phyloP scores from a whole-genome alignment of 495 filamentous ascomycete species.

The Penicillium canescens region DNA sequence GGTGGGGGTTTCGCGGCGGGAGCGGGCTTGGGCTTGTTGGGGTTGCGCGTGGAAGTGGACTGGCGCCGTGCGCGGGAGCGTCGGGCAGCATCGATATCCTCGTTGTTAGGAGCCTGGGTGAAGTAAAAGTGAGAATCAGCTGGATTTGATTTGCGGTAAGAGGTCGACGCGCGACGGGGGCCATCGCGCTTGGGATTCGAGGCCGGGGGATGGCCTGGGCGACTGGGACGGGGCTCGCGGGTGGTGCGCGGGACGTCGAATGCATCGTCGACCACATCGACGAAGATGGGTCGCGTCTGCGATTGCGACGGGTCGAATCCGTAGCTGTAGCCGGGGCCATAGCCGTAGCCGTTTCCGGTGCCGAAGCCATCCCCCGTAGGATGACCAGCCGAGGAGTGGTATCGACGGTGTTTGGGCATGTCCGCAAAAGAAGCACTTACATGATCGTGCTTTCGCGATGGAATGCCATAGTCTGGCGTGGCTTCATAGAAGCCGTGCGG shows the following conservation, averaged over 20 bases:
- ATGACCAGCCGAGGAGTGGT: conserved; percentile 37
- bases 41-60: conserved; percentile 49
- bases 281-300: conserved; percentile 53
- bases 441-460: conserved; percentile 56
- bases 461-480: conserved; percentile 48
- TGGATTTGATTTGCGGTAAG: conserved; percentile 48
- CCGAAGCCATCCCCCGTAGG: conserved; percentile 43
- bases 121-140: conserved; percentile 56
- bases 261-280: conserved; percentile 57
- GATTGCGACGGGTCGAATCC: conserved; percentile 35
- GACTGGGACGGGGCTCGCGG: conserved; percentile 24
- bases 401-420: conserved; percentile 38
- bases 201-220: conserved; percentile 24
- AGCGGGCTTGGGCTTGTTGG: conserved; percentile 45
- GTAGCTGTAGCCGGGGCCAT: conserved; percentile 18
- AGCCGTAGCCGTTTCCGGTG: conserved; percentile 18
- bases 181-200: conserved; percentile 25
- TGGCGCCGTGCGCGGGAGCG: conserved; percentile 48
- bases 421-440: conserved; percentile 57
- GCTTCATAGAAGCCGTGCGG: conserved; percentile 42
- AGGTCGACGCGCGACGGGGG: conserved; percentile 37
- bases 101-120: conserved; percentile 48
- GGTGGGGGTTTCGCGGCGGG: conserved; percentile 50
- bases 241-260: conserved; percentile 42
- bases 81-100: conserved; percentile 44